Conservation (phyloP, 768 basidiomycete species). For the Boletus sp. region DNA sequence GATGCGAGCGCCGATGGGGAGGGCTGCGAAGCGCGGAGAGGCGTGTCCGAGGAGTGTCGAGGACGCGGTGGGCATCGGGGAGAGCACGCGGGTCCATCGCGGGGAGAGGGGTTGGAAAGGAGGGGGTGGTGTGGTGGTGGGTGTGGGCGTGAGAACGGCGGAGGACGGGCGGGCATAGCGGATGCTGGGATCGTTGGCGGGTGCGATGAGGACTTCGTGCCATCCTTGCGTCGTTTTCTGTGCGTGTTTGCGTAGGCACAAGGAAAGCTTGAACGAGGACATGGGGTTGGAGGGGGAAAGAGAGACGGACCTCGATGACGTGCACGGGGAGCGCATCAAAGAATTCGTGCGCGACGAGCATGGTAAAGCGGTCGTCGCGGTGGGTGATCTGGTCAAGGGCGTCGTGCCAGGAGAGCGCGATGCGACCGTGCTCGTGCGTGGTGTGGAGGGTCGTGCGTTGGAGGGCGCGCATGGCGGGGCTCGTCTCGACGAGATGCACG, state of each 20-base stretch:
- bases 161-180: conserved; percentile 24
- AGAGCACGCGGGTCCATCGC: conserved; percentile 63
- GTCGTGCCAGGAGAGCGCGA: conserved; percentile 66
- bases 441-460: conserved; percentile 53
- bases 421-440: conserved; percentile 28
- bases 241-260: not conserved
- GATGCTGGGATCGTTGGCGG: conserved; percentile 38
- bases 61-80: conserved; percentile 51
- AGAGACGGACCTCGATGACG: conserved; percentile 65
- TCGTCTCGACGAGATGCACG: conserved; percentile 83
- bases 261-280: not conserved
- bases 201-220: conserved; percentile 77
- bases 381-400: conserved; percentile 62
- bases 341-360: conserved; percentile 94
- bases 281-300: no score
- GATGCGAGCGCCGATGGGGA: conserved; percentile 69
- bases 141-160: conserved; percentile 5
- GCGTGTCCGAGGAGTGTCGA: conserved; percentile 57
- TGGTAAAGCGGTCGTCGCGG: conserved; percentile 58
- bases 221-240: conserved; percentile 80
- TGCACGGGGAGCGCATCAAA: conserved; percentile 96
- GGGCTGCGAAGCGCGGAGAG: conserved; percentile 63
- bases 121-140: not conserved
- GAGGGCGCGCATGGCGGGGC: conserved; percentile 56
- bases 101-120: conserved; percentile 20